Base-by-base conservation (phyloP, 805 yeast species). In the Alloascoidea africana region DNA sequence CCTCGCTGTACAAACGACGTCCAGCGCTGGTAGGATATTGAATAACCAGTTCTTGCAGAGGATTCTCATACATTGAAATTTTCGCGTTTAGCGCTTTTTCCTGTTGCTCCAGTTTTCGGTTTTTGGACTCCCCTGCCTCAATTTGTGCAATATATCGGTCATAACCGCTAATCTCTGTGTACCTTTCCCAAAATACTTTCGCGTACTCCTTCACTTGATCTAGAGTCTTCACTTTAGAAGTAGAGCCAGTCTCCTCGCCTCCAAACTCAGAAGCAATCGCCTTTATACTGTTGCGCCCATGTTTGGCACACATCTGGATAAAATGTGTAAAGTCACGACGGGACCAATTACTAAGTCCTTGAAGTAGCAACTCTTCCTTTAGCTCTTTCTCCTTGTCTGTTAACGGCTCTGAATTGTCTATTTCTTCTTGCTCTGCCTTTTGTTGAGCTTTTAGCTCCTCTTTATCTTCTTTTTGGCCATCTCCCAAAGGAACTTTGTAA, bases 301-400 rank as follows among this genome's bases (percentile, higher is more conserved):
- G 73, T 53, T 83, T 82, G 6, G 80, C 79, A 52, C 76, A 70
- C 33, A 76, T 60, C 37, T 72, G 72, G 37, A 91, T 74, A 50
- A 86, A 86, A 42, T 81, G 82, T 42, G 75, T 73, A 52, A 89
- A 89, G 48, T 91, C 97, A 40, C 89, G 69, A 54, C 95, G 70
- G 39, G 77, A 73, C 95, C 96, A 87, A 52, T 76, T 73, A 36
- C 73, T 58, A 53, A 70, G 89, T 46, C 76, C 69, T 11, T 55
- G 52, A 38, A 79, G 60, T 37, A 75, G 55, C 33, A 76, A 68
- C 35, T 63, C 67, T 52, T 80, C 79, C 51, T 71, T 64, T 27
- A 58, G 65, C 43, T 73, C 80, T 50, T 84, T 94, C 42, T 83
- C 94, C 32, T 52, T 61, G 33, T 77, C 86, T 0, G 94, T 84